Base-by-base conservation (phyloP, 495 filamentous ascomycete species). In the Penicillium coffeae region DNA sequence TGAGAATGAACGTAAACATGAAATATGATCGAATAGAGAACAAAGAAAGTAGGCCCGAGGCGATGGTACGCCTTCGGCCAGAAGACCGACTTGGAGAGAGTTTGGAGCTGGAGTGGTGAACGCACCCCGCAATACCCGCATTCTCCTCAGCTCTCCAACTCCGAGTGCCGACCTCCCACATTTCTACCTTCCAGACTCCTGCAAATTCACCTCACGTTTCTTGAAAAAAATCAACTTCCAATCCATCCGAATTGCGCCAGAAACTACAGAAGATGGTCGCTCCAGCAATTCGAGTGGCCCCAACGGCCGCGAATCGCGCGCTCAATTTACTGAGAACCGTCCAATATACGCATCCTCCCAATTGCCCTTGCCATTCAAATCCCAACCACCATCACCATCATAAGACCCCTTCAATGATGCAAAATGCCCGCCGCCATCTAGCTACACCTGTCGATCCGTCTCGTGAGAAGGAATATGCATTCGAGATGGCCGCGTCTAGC, bases 401-500 rank as follows among this genome's bases (percentile, higher is more conserved):
- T 62, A 72, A 81, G 50, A 66, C 64, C 30, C 55, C 71, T 21
- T 63, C 77, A 12, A 66, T 78, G 21, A 66, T 86, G 42, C 72
- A 68, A 22, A 75, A 81, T 65, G 76, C 80, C 22, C 76, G 73
- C 37, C 77, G 81, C 21, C 73, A 80, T 30, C 71, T 87, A 53
- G 89, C 89, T 30, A 91, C 88, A 0, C 90, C 90, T 0, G 65
- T 80, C 8, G 87, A 90, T 56, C 63, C 68, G 3, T 71, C 83
- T 2, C 79, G 82, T 47, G 81, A 91, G 63, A 95, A 92, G 65
- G 93, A 98, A 60, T 97, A 97, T 72, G 93, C 93, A 30, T 98
- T 98, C 61, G 92, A 98, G 69, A 95, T 98, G 91, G 93, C 74
- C 1, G 88, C 93, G 3, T 93, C 89, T 1, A 88, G 83, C 36